These are phyloP conservation scores for Fusarium sp. DNA, from an alignment of 2,329 filamentous ascomycete species.

Conservation along the genomic window DNA sequence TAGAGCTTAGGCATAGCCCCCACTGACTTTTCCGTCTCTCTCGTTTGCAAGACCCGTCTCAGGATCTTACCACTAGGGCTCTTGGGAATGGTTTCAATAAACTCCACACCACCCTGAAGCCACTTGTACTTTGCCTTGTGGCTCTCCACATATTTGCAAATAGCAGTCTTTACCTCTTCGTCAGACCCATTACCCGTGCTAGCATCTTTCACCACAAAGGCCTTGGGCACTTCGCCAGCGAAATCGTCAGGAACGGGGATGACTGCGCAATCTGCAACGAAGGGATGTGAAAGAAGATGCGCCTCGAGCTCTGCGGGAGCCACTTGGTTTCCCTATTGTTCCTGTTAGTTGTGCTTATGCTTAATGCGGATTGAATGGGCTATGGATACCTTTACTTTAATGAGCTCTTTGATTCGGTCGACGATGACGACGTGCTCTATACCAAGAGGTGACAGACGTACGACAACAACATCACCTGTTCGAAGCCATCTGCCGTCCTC, in stretches of 20 bases:
- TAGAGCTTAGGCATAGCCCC: neutral
- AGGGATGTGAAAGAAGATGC: neutral
- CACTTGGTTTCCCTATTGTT: neutral
- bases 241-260: neutral
- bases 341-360: rapidly evolving
- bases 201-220: neutral
- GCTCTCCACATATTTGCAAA: neutral
- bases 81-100: neutral
- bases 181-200: neutral
- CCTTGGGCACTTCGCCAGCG: neutral
- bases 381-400: neutral
- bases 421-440: neutral
- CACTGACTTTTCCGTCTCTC: neutral
- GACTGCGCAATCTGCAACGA: neutral
- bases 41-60: neutral
- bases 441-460: neutral
- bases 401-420: neutral
- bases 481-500: neutral
- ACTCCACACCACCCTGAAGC: neutral
- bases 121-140: neutral
- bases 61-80: neutral
- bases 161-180: neutral
- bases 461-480: neutral
- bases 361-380: rapidly evolving
- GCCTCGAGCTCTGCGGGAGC: neutral